A percentile compares a stretch with the other conserved stretches of the same genome.
These are phyloP conservation scores for Trametes polyzona DNA, from an alignment of 1,284 basidiomycete genomes.

Conservation along the genomic window DNA sequence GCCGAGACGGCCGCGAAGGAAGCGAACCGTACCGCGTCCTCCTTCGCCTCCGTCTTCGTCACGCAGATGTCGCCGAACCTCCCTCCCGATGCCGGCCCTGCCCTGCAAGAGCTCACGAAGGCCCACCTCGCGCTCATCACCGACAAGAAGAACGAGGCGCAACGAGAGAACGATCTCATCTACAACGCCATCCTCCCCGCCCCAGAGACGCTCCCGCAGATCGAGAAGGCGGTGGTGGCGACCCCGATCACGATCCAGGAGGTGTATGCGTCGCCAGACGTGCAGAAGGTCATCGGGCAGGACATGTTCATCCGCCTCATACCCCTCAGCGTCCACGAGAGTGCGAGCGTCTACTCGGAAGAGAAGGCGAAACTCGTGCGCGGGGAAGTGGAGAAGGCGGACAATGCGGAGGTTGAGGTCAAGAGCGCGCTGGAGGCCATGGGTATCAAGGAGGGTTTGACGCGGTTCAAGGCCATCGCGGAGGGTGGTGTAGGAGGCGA, in stretches of 20 bases:
- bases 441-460: constrained; percentile 80
- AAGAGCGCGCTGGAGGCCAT: constrained; percentile 83
- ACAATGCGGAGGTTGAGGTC: constrained; percentile 82
- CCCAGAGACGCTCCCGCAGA: constrained; percentile 74
- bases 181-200: constrained; percentile 94
- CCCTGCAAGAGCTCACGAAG: constrained; percentile 84
- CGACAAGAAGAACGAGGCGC: constrained; percentile 78
- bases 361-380: constrained; percentile 98
- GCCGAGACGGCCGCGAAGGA: constrained; percentile 89
- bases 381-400: constrained; percentile 86
- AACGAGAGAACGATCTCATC: constrained; percentile 95
- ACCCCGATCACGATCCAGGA: constrained; percentile 65
- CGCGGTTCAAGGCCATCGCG: constrained; percentile 76
- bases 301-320: constrained; percentile 91
- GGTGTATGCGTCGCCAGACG: constrained; percentile 88
- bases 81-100: constrained; percentile 84
- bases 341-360: constrained; percentile 95
- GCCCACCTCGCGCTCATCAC: constrained; percentile 79
- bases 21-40: constrained; percentile 69
- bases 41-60: constrained; percentile 77
- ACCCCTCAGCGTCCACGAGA: constrained; percentile 94
- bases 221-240: constrained; percentile 37
- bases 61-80: constrained; percentile 80
- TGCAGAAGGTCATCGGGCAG: constrained; percentile 93
- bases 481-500: constrained; percentile 72